Base-by-base conservation (phyloP, 345 rosid species). In the Citrus sp. region DNA sequence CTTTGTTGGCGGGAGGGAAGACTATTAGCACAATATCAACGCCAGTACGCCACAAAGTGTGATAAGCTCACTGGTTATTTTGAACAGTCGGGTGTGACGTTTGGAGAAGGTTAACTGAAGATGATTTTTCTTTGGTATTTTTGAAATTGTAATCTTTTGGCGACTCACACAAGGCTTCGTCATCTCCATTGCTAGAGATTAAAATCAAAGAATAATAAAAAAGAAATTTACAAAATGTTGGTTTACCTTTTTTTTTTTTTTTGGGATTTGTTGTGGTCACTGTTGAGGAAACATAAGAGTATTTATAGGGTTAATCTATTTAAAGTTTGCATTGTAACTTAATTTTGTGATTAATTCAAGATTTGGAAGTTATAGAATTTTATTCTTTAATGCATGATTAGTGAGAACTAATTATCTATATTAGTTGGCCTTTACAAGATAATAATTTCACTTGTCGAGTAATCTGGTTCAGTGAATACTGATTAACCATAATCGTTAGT, bases 61-160 rank as follows among this genome's bases (percentile, higher is more conserved):
- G 84, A 84, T 78, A 0, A 88, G 88, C 71, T 90, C 90, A 28
- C 84, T 88, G 2, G 90, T 89, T 66, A 86, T 87, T 82, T 87
- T 88, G 79, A 88, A 86, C 2, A 88, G 81, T 2, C 88, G 85
- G 0, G 86, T 73, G 0, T 85, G 80, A 8, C 89, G 87, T 76
- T 90, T 90, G 1, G 93, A 90, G 85, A 90, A 88, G n/a, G 92
- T 88, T 22, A 90, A 89, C 34, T 85, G 87, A 4, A 74, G 81
- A n/a, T 80, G 80, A 24, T 32, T 86, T 60, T 86, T 82, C 75
- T 87, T 78, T 2, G 49, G 24, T 32, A 85, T 87, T 72, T 76
- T 80, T 22, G 40, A 77, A 22, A 83, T 74, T 0, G 56, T 12
- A 12, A 81, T 74, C 78, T 79, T 87, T 34, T 68, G 82, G 16